Conservation (phyloP, 1,284 basidiomycete genomes). For the Bjerkandera adusta region DNA sequence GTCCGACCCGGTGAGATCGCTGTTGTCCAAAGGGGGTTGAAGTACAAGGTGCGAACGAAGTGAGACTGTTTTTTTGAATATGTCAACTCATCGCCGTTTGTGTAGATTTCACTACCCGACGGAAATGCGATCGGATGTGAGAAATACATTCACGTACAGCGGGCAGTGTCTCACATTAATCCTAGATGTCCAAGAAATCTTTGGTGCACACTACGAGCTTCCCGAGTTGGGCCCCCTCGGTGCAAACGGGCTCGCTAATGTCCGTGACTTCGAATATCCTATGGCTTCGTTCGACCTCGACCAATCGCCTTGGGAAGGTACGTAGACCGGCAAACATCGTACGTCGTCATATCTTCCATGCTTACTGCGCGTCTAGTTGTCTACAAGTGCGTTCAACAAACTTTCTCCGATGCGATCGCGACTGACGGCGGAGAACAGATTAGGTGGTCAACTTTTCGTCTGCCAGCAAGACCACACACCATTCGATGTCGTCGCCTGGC, state of each 20-base stretch:
- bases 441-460: slow-evolving; percentile 53
- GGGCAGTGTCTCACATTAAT: background rate
- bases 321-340: too few species aligned
- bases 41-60: slow-evolving; percentile 58
- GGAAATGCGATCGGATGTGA: slow-evolving; percentile 17
- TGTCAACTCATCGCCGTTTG: background rate
- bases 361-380: slow-evolving; percentile 32
- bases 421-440: slow-evolving; percentile 33
- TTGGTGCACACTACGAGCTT: slow-evolving; percentile 57
- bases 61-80: too few species aligned
- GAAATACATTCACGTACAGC: background rate
- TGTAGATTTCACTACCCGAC: slow-evolving; percentile 39
- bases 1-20: slow-evolving; percentile 59
- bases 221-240: slow-evolving; percentile 66
- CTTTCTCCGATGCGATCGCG: slow-evolving; percentile 43
- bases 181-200: slow-evolving; percentile 46
- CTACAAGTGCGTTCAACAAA: slow-evolving; percentile 39
- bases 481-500: slow-evolving; percentile 74
- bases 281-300: slow-evolving; percentile 59
- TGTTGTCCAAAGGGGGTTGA: slow-evolving; percentile 62
- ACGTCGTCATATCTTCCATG: too few species aligned
- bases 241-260: slow-evolving; percentile 53
- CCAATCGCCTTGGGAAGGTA: slow-evolving; percentile 51
- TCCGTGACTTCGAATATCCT: slow-evolving; percentile 61
- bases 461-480: slow-evolving; percentile 66